Conservation (phyloP, 1,139 yeast genomes). For the Arxiozyma telluris region DNA sequence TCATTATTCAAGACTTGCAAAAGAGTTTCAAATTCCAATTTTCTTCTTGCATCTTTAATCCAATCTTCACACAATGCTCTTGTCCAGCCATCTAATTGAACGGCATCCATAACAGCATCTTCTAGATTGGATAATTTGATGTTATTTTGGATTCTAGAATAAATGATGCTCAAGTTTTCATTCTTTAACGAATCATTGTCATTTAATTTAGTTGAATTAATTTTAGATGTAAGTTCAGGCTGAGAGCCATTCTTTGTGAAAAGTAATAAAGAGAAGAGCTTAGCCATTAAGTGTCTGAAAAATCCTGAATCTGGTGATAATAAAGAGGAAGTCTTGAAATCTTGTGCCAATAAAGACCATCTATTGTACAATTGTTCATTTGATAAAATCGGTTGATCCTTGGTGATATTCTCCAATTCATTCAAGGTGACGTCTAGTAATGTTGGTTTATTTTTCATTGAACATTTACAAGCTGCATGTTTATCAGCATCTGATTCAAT, state of each 20-base stretch:
- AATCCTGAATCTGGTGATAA: slow-evolving; percentile 94
- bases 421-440: slow-evolving; percentile 20
- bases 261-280: slow-evolving; percentile 65
- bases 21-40: slow-evolving; percentile 79
- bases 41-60: slow-evolving; percentile 80
- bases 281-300: slow-evolving; percentile 80
- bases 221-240: slow-evolving; percentile 30
- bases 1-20: slow-evolving; percentile 41
- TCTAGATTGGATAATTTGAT: slow-evolving; percentile 71
- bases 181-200: slow-evolving; percentile 36
- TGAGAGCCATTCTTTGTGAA: slow-evolving; percentile 55
- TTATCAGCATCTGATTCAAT: neutral
- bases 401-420: slow-evolving; percentile 20
- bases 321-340: slow-evolving; percentile 78
- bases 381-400: slow-evolving; percentile 25
- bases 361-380: slow-evolving; percentile 63
- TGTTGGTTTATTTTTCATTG: slow-evolving; percentile 15
- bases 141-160: slow-evolving; percentile 76
- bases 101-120: slow-evolving; percentile 86
- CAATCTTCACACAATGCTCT: slow-evolving; percentile 85
- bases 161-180: slow-evolving; percentile 77
- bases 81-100: slow-evolving; percentile 88
- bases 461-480: slow-evolving; percentile 9
- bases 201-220: neutral
- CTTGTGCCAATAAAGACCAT: slow-evolving; percentile 74